Percentiles rank a stretch among this genome's conserved stretches.
These are phyloP conservation scores for Chaetoscypha palmicola DNA, from an alignment of 2,329 filamentous ascomycete species.

Conservation along the genomic window DNA sequence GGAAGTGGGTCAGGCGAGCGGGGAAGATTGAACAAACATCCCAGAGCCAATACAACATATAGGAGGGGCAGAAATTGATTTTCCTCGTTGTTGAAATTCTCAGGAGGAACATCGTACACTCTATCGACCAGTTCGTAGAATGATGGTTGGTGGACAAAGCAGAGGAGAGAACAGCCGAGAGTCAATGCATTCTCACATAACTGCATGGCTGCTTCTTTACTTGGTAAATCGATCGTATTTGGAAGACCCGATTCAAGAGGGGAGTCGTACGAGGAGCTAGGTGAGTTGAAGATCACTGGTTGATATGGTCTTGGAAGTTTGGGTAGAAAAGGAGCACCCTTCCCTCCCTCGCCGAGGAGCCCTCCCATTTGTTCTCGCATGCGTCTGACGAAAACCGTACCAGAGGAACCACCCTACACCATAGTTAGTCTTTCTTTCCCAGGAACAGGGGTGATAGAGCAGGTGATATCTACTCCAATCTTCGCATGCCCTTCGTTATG, in stretches of 20 bases:
- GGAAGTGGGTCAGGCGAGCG: conserved; percentile 40
- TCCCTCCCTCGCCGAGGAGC: conserved; percentile 57
- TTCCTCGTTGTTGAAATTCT: conserved; percentile 57
- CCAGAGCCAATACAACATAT: conserved; percentile 64
- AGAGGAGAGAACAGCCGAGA: conserved; percentile 51
- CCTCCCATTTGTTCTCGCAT: conserved; percentile 84
- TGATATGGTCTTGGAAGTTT: conserved; percentile 50
- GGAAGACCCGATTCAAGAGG: conserved; percentile 27
- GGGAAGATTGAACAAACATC: conserved; percentile 63
- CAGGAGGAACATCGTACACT: conserved; percentile 64
- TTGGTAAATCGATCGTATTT: conserved; percentile 56
- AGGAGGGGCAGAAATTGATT: conserved; percentile 63
- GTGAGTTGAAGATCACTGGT: conserved; percentile 38
- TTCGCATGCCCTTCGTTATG: no score
- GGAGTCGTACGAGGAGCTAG: conserved; percentile 26
- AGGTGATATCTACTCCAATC: no score
- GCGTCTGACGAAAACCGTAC: conserved; percentile 77
- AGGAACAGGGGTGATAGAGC: no score
- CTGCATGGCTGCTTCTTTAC: conserved; percentile 47
- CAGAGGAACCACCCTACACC: conserved; percentile 68
- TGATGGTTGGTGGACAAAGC: conserved; percentile 72
- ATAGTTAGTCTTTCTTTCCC: no score
- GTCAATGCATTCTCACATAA: conserved; percentile 50
- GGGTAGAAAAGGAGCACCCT: conserved; percentile 50
- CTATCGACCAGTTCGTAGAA: conserved; percentile 73